Conservation (phyloP, 78 protist species). For the Chrysochromulina tobinii region DNA sequence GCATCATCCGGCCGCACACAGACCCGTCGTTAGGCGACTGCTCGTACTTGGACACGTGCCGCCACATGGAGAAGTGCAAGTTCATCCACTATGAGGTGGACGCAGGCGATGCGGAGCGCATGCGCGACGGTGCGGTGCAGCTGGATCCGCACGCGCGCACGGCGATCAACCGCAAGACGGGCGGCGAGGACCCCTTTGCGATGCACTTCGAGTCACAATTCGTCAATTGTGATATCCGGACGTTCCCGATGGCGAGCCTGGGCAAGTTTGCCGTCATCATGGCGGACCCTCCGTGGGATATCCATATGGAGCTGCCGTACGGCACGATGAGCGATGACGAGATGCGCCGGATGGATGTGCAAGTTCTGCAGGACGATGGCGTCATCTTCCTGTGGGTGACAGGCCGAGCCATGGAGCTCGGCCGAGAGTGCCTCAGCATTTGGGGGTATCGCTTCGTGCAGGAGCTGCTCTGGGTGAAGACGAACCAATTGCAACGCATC, state of each 20-base stretch:
- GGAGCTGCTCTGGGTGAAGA: slow-evolving; percentile 57
- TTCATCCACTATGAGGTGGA: slow-evolving; percentile 46
- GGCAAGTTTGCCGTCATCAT: slow-evolving; percentile 50
- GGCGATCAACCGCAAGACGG: not conserved
- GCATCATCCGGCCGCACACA: slow-evolving; percentile 21
- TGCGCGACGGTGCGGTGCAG: not conserved
- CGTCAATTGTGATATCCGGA: slow-evolving; percentile 43
- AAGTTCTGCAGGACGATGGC: slow-evolving; percentile 40
- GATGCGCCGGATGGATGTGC: slow-evolving; percentile 22
- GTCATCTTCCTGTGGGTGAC: slow-evolving; percentile 60
- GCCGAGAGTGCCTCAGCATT: slow-evolving; percentile 34
- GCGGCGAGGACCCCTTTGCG: not conserved
- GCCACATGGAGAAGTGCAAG: slow-evolving; percentile 15
- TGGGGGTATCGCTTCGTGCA: slow-evolving; percentile 46
- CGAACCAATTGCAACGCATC: slow-evolving; percentile 54
- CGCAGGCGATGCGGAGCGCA: not conserved
- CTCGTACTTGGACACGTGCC: slow-evolving; percentile 44
- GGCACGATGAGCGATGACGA: slow-evolving; percentile 44
- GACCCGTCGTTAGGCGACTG: slow-evolving; percentile 43
- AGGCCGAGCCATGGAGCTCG: slow-evolving; percentile 54
- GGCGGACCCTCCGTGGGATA: slow-evolving; percentile 66
- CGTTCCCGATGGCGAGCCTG: not conserved
- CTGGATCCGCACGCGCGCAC: not conserved
- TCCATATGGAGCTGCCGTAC: slow-evolving; percentile 52
- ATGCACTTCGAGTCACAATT: slow-evolving; percentile 29